phyloP scores from a whole-genome alignment of 805 yeast genomes.

The Saitoella complicata region DNA sequence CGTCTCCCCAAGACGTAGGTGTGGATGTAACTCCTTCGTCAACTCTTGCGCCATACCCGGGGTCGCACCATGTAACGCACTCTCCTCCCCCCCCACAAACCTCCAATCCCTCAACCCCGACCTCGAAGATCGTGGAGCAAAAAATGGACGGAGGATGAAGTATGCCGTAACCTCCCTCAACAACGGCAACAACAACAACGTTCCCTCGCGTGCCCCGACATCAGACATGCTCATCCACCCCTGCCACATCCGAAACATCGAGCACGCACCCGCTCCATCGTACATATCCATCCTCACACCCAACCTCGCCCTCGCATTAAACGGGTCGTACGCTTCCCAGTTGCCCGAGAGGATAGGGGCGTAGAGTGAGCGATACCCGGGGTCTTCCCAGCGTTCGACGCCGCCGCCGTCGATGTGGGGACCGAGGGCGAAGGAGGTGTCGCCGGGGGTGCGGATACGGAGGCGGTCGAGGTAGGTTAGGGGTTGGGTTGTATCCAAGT shows the following conservation, averaged over 20 bases:
- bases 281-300: slow-evolving; percentile 23
- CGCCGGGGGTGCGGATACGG: slow-evolving; percentile 28
- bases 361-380: slow-evolving; percentile 24
- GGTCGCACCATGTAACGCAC: slow-evolving; percentile 11
- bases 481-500: slow-evolving; percentile 10
- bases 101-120: too few relatives aligned
- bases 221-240: slow-evolving; percentile 30
- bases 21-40: slow-evolving; percentile 21
- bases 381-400: slow-evolving; percentile 32
- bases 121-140: background rate
- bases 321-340: slow-evolving; percentile 32
- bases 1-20: slow-evolving; percentile 19
- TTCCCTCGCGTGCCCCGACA: slow-evolving; percentile 26
- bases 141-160: slow-evolving; percentile 26
- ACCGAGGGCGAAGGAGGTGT: slow-evolving; percentile 19
- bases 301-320: slow-evolving; percentile 22
- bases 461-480: slow-evolving; percentile 29
- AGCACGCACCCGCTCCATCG: slow-evolving; percentile 19
- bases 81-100: too few relatives aligned
- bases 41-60: slow-evolving; percentile 26
- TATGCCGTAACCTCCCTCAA: slow-evolving; percentile 26
- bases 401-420: slow-evolving; percentile 30
- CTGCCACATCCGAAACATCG: slow-evolving; percentile 28
- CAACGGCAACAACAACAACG: slow-evolving; percentile 25
- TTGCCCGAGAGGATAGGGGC: slow-evolving; percentile 23